Evolutionary conservation across 1,284 basidiomycete genomes (phyloP), one percentile per base, ranked within the genome.

Genomic region (Boletus holoroseus): DNA sequence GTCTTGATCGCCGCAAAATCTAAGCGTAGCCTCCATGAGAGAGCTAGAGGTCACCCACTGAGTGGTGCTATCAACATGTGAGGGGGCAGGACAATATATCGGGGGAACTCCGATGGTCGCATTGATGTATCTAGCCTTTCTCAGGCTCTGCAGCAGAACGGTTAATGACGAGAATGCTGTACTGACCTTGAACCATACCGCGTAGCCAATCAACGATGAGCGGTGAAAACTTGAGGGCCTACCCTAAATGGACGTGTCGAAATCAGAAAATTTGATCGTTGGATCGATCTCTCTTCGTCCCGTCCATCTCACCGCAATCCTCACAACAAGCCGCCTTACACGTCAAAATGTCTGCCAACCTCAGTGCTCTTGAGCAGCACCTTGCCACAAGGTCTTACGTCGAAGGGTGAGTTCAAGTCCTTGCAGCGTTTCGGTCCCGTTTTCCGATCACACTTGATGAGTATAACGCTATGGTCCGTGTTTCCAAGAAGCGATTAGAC

Each of bases 401-500:
- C 53, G 90, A 94, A 71, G 93, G 92, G 92, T 95, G 60, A 83
- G 90, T 81, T 36, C 45, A 51, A 38, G 49, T 53, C 38, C 37
- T 51, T 53, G 36, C 49, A 40, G 47, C 54, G 24, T 46, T 55
- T 57, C 58, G 66, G 62, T 60, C 58, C 39, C 53, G 51, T 54
- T 62, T 44, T 45, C 50, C 57, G 54, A 44, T 62, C 59, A 57
- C 65, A 62, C 60, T 68, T 80, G 90, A 94, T 93, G 90, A 91
- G 74, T 68, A 69, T 45, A 71, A 73, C 74, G 86, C 89, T 91
- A 91, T 94, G 91, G 91, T 94, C 91, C 91, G 91, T 94, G 92
- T 94, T 94, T 92, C 91, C 84, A 88, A 95, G 91, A 86, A 83
- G 89, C 87, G 92, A 88, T 78, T 91, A 95, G 91, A 94, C 90